Evolutionary conservation across 179 eudicot species (phyloP).

Genomic region (Nepenthes alata): DNA sequence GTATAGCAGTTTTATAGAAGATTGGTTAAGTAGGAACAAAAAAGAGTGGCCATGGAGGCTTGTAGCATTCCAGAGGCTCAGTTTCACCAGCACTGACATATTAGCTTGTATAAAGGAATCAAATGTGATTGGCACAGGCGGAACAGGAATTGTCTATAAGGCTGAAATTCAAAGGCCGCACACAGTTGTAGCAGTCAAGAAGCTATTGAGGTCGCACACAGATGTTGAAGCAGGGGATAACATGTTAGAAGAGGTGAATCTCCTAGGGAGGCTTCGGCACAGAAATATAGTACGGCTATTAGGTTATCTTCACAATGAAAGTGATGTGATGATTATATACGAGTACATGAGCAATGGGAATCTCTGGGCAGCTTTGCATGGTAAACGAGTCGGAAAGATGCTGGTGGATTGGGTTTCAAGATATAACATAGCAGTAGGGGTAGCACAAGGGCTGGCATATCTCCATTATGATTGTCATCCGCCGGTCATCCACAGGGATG

Average conservation of each 20-base stretch:
- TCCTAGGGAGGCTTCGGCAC: conserved; percentile 68
- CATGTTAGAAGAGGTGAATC: conserved; percentile 54
- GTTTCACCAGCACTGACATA: conserved; percentile 61
- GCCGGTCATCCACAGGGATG: conserved; percentile 62
- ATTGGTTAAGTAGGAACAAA: conserved; percentile 33
- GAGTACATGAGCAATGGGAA: conserved; percentile 80
- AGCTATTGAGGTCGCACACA: conserved; percentile 48
- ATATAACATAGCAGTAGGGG: conserved; percentile 67
- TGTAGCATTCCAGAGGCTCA: conserved; percentile 73
- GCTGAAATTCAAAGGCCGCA: conserved; percentile 54
- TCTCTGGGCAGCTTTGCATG: conserved; percentile 63
- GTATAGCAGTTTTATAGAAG: conserved; percentile 34
- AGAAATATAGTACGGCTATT: conserved; percentile 66
- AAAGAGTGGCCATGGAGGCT: conserved; percentile 87
- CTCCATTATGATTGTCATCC: conserved; percentile 87
- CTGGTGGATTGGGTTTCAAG: conserved; percentile 85
- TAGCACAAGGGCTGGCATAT: conserved; percentile 76
- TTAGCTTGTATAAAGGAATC: conserved; percentile 56
- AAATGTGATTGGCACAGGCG: conserved; percentile 77
- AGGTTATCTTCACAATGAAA: conserved; percentile 69
- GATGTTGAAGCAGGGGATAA: conserved; percentile 42
- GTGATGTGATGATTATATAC: conserved; percentile 64
- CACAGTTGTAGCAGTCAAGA: conserved; percentile 58
- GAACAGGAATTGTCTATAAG: conserved; percentile 65
- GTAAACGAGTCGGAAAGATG: conserved; percentile 33